Conservation (phyloP, 495 filamentous ascomycete genomes). For the Trichoderma erinaceum region DNA sequence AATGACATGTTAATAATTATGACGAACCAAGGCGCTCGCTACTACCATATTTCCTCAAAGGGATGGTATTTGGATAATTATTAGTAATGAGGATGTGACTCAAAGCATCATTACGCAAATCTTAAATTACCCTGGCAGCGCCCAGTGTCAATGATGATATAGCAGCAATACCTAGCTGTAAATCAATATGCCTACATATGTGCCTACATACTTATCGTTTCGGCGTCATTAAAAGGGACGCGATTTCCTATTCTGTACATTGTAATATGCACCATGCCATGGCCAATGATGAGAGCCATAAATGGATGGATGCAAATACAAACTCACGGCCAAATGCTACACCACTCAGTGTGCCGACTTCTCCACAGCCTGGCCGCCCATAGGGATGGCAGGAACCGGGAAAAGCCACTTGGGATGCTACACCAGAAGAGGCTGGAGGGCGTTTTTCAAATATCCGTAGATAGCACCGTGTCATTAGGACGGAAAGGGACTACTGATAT, state of each 20-base stretch:
- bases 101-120: too few species aligned
- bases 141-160: too few species aligned
- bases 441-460: conserved; percentile 1
- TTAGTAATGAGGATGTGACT: not conserved
- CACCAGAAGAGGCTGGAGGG: conserved; percentile 2
- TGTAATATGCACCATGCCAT: too few species aligned
- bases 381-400: not conserved
- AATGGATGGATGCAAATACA: not conserved
- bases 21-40: not conserved
- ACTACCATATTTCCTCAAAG: not conserved
- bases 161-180: too few species aligned
- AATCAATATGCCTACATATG: too few species aligned
- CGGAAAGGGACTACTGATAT: not conserved
- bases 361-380: not conserved
- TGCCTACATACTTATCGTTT: too few species aligned
- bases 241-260: too few species aligned
- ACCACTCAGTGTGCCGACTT: not conserved
- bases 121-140: too few species aligned
- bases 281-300: too few species aligned
- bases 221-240: too few species aligned
- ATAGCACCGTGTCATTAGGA: conserved; percentile 1
- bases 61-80: not conserved
- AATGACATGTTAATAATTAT: not conserved
- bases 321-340: not conserved
- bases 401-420: conserved; percentile 6